Base-by-base conservation (phyloP, 768 basidiomycete genomes). In the Auriscalpium microsporum region DNA sequence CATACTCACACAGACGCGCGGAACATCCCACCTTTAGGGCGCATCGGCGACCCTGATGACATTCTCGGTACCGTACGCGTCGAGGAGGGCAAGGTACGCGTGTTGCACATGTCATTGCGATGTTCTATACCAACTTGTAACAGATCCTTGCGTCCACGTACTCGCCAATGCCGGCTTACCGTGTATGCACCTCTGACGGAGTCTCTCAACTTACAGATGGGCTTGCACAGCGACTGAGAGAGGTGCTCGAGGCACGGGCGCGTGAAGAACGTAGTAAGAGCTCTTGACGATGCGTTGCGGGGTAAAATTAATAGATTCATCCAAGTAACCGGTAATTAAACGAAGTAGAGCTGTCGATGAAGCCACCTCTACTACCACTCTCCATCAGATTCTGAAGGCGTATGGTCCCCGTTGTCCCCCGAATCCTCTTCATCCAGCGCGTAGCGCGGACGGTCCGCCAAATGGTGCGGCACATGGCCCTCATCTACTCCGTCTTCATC, bases 31-130 rank as follows among this genome's bases (percentile, higher is more conserved):
- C 78, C 87, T 11, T 66, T 88, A 8, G 84, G 83, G 1, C 76
- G 90, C 46, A 84, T 90, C 50, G 87, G 88, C 13, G 86, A 90
- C 64, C 84, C 87, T 1, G 90, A 92, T 62, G 90, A 92, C 67
- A 92, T 92, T 56, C 75, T 92, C 47, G 90, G 77, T 3, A 78
- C 85, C 2, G 88, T 92, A 10, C 73, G 84, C 8, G 87, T 92
- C 5, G 72, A 84, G 57, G 75, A 83, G 54, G 80, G 87, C 64
- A 77, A 83, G 75, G 86, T 83, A 56, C 28, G 72, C 63, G 17
- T 19, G 51, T 42, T 45, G 28, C 1, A 14, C 40, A 38, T 57
- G 17, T n/a, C 28, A 28, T 35, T 45, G 42, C 36, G 21, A 23
- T 2, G 23, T 34, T 40, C 6, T 11, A 10, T 34, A 16, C 19